These are phyloP conservation scores for Metschnikowia koreensis DNA, from an alignment of 805 yeast genomes.

Conservation along the genomic window DNA sequence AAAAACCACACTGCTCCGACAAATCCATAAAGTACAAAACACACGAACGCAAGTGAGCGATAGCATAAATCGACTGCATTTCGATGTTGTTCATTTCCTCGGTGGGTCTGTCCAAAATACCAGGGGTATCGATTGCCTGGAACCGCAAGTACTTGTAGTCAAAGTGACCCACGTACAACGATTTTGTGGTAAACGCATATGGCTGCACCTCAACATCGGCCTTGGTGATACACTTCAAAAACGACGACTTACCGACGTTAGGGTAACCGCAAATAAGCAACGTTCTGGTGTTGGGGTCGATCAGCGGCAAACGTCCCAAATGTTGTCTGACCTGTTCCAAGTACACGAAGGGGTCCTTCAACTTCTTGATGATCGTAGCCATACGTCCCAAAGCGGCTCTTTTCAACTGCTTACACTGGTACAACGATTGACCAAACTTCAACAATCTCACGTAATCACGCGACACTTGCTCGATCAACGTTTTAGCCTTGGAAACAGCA, in stretches of 20 bases:
- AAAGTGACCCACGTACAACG: slow-evolving; percentile 96
- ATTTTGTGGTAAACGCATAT: slow-evolving; percentile 97
- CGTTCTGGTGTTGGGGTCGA: slow-evolving; percentile 98
- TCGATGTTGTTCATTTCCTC: slow-evolving; percentile 99
- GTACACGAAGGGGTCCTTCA: slow-evolving; percentile 90
- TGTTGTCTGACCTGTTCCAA: slow-evolving; percentile 99
- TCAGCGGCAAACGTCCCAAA: slow-evolving; percentile 95
- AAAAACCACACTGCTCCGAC: slow-evolving; percentile 98
- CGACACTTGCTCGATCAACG: slow-evolving; percentile 91
- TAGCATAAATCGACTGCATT: slow-evolving; percentile 98
- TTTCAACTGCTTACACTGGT: slow-evolving; percentile 98
- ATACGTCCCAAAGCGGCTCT: slow-evolving; percentile 99
- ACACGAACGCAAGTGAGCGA: slow-evolving; percentile 96
- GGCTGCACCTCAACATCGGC: slow-evolving; percentile 99
- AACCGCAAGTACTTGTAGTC: slow-evolving; percentile 96
- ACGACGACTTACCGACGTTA: slow-evolving; percentile 97
- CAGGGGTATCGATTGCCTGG: slow-evolving; percentile 99
- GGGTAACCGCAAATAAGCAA: slow-evolving; percentile 98
- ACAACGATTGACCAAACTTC: slow-evolving; percentile 95
- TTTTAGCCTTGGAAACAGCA: slow-evolving; percentile 89
- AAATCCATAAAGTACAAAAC: slow-evolving; percentile 97
- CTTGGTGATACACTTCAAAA: slow-evolving; percentile 87
- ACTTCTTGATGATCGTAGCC: slow-evolving; percentile 96
- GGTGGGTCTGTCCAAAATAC: slow-evolving; percentile 96
- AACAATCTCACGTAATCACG: slow-evolving; percentile 92